Evolutionary conservation across 768 basidiomycete genomes (phyloP).

Genomic region (Leccinum obscurum): DNA sequence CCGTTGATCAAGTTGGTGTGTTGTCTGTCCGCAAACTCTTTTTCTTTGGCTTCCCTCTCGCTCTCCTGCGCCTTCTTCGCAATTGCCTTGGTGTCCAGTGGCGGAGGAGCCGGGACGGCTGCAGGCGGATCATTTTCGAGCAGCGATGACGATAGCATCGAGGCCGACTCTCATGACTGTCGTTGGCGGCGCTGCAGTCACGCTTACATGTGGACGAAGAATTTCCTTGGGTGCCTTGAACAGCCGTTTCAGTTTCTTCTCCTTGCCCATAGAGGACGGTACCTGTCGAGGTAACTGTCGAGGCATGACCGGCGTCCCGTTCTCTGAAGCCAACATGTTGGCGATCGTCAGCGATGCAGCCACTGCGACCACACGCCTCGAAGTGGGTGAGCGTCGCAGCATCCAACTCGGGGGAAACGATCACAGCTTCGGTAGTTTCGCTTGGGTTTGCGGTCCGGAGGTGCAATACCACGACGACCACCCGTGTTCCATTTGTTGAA

Average conservation of each 20-base stretch:
- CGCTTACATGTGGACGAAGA: constrained; percentile 36
- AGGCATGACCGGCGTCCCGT: constrained; percentile 61
- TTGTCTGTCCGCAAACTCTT: constrained; percentile 79
- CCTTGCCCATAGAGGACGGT: constrained; percentile 47
- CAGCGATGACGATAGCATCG: constrained; percentile 51
- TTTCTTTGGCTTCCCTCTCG: constrained; percentile 81
- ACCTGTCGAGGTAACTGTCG: constrained; percentile 36
- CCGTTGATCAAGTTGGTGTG: constrained; percentile 81
- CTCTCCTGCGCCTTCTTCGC: constrained; percentile 71
- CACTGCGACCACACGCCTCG: constrained; percentile 81
- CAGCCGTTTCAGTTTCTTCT: constrained; percentile 67
- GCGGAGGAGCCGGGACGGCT: constrained; percentile 29
- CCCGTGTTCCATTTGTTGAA: constrained; percentile 71
- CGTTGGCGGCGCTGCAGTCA: constrained; percentile 61
- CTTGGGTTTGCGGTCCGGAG: constrained; percentile 92
- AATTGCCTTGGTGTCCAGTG: constrained; percentile 48
- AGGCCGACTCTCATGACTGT: constrained; percentile 65
- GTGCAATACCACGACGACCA: constrained; percentile 70
- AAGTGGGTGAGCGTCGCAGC: constrained; percentile 70
- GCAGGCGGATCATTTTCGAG: constrained; percentile 59
- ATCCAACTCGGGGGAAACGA: constrained; percentile 77
- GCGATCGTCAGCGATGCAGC: constrained; percentile 84
- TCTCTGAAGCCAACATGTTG: constrained; percentile 91
- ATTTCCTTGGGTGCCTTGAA: constrained; percentile 65
- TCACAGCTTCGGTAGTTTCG: constrained; percentile 88